Evolutionary conservation across 352 stramenopile genomes (phyloP).

Genomic region (Pythium rishiriense): DNA sequence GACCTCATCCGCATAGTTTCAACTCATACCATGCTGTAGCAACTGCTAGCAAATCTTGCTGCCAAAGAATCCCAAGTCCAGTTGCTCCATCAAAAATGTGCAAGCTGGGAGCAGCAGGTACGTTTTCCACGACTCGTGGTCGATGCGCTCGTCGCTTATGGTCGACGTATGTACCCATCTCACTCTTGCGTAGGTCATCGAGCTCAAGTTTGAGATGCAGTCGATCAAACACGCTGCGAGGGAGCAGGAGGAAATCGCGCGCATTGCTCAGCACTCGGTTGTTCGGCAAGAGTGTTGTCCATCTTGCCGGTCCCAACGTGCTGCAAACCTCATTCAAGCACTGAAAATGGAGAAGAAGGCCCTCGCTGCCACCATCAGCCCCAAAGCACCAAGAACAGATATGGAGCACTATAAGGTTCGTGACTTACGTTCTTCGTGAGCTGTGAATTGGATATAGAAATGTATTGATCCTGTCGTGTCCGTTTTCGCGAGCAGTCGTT

Average conservation of each 20-base stretch:
- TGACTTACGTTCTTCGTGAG: background rate
- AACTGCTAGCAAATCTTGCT: constrained; percentile 31
- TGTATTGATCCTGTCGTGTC: too few species aligned
- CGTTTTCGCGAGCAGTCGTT: constrained; percentile 18
- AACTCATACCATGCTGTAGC: background rate
- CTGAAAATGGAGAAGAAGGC: constrained; percentile 27
- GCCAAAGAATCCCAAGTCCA: constrained; percentile 45
- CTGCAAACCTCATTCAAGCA: constrained; percentile 17
- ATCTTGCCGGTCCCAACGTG: constrained; percentile 19
- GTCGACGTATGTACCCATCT: background rate
- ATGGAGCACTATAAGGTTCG: constrained; percentile 35
- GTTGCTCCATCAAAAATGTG: constrained; percentile 37
- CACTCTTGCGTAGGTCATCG: constrained; percentile 32
- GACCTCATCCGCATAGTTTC: background rate
- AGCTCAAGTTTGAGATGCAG: constrained; percentile 56
- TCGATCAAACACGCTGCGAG: constrained; percentile 35
- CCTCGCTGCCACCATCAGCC: constrained; percentile 25
- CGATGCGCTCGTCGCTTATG: background rate
- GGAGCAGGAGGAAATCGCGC: constrained; percentile 33
- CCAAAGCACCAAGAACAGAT: constrained; percentile 26
- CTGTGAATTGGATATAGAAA: too few species aligned
- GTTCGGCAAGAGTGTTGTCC: constrained; percentile 30
- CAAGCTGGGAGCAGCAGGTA: constrained; percentile 50
- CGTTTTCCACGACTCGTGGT: background rate
- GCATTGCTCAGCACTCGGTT: constrained; percentile 26